Conservation (phyloP, 139 green algal genomes). For the Chlamydomonas asymmetrica region DNA sequence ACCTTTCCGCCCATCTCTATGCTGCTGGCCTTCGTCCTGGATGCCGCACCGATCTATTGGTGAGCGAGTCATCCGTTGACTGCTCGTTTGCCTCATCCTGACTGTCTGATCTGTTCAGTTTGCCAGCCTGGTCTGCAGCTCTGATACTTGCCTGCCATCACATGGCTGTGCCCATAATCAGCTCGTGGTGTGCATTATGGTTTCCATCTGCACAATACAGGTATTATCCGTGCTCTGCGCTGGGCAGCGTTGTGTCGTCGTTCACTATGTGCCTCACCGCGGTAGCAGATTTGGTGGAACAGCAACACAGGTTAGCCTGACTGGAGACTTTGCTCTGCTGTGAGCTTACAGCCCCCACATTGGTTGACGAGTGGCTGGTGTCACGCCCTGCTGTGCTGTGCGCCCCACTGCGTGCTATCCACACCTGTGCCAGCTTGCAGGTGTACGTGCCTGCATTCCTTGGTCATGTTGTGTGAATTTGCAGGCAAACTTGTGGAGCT, state of each 20-base stretch:
- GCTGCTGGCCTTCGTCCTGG: conserved; percentile 28
- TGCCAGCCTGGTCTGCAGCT: too few relatives aligned
- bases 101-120: too few relatives aligned
- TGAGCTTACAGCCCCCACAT: neutral
- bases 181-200: too few relatives aligned
- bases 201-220: too few relatives aligned
- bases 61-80: too few relatives aligned
- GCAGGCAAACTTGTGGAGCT: neutral
- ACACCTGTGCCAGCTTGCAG: neutral
- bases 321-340: neutral
- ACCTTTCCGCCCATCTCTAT: conserved; percentile 51
- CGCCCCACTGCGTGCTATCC: neutral
- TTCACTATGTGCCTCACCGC: conserved; percentile 37
- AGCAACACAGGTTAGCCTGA: conserved; percentile 15
- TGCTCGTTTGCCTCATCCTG: too few relatives aligned
- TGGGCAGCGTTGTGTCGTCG: conserved; percentile 54
- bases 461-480: neutral
- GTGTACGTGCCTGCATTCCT: neutral
- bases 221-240: conserved; percentile 55
- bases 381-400: neutral
- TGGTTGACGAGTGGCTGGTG: neutral
- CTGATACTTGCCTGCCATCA: too few relatives aligned
- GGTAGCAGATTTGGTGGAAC: conserved; percentile 41
- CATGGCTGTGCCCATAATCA: too few relatives aligned
- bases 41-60: conserved; percentile 33